Percentiles rank a stretch among this genome's conserved stretches.
phyloP scores from a whole-genome alignment of 805 yeast species.

The Blastobotrys parvus region DNA sequence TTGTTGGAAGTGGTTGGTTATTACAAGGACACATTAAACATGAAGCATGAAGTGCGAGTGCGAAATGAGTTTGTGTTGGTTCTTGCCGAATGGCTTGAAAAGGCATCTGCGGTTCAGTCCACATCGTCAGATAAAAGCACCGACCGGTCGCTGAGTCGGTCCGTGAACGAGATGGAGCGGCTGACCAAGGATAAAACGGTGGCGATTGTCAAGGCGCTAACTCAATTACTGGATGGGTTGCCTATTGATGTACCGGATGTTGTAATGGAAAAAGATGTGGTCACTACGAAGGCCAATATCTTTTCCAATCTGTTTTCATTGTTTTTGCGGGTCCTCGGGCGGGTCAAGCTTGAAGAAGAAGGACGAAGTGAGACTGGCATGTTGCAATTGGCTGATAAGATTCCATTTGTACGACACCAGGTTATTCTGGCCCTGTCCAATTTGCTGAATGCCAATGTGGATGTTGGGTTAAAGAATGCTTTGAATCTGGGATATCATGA shows the following conservation, averaged over 20 bases:
- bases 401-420: slow-evolving; percentile 42
- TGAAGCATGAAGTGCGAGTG: slow-evolving; percentile 15
- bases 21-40: slow-evolving; percentile 18
- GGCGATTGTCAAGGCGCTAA: slow-evolving; percentile 15
- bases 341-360: slow-evolving; percentile 25
- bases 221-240: slow-evolving; percentile 14
- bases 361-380: slow-evolving; percentile 5
- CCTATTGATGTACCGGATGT: slow-evolving; percentile 14
- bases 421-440: slow-evolving; percentile 60
- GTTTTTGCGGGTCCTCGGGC: slow-evolving; percentile 39
- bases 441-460: slow-evolving; percentile 62
- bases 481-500: slow-evolving; percentile 71
- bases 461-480: slow-evolving; percentile 67
- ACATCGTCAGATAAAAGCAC: not conserved
- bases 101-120: slow-evolving; percentile 4
- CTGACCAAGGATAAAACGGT: slow-evolving; percentile 14
- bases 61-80: slow-evolving; percentile 18
- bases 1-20: slow-evolving; percentile 19
- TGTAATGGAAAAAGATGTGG: slow-evolving; percentile 24
- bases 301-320: slow-evolving; percentile 41
- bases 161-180: slow-evolving; percentile 10
- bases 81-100: slow-evolving; percentile 23
- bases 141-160: slow-evolving; percentile 3
- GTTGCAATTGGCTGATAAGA: slow-evolving; percentile 11
- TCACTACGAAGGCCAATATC: slow-evolving; percentile 31